Percentiles rank a stretch among this genome's conserved stretches.
Evolutionary conservation across 352 stramenopile species (phyloP).

Genomic region (Pythium chondricola): DNA sequence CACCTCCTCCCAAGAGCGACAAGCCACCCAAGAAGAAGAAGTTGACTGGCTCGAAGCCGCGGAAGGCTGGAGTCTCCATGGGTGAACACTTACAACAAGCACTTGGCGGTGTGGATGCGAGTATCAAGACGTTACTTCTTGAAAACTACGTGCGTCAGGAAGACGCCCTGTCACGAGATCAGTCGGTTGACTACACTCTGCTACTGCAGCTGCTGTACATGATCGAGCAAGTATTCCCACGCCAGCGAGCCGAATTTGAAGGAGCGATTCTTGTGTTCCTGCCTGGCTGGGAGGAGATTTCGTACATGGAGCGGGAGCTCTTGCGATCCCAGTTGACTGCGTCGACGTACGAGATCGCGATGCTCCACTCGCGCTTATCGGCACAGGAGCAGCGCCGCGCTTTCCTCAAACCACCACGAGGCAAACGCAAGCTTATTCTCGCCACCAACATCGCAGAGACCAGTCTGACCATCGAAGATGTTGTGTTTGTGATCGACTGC

Average conservation of each 20-base stretch:
- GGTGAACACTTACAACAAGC: constrained; percentile 32
- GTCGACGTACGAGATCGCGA: constrained; percentile 55
- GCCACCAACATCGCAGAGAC: constrained; percentile 96
- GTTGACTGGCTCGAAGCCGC: background rate
- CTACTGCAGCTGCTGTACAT: constrained; percentile 58
- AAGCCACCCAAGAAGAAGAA: constrained; percentile 20
- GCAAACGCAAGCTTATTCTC: constrained; percentile 80
- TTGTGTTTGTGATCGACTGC: constrained; percentile 88
- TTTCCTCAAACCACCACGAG: constrained; percentile 51
- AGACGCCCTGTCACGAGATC: constrained; percentile 50
- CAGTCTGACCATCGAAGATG: constrained; percentile 94
- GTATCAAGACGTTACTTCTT: constrained; percentile 34
- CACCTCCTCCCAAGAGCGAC: constrained; percentile 1
- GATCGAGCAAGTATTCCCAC: constrained; percentile 51
- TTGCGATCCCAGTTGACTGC: constrained; percentile 43
- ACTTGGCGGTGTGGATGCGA: constrained; percentile 24
- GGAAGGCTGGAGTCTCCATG: constrained; percentile 7
- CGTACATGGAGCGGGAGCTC: constrained; percentile 59
- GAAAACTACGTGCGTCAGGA: constrained; percentile 55
- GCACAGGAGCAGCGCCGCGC: constrained; percentile 61
- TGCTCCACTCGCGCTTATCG: constrained; percentile 70
- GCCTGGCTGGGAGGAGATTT: constrained; percentile 82
- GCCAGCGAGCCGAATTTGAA: constrained; percentile 33
- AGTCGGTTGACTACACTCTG: constrained; percentile 66
- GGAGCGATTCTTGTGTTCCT: constrained; percentile 82